Base-by-base conservation (phyloP, 192 early-diverging fungal species). In the Coemansia sp. region DNA sequence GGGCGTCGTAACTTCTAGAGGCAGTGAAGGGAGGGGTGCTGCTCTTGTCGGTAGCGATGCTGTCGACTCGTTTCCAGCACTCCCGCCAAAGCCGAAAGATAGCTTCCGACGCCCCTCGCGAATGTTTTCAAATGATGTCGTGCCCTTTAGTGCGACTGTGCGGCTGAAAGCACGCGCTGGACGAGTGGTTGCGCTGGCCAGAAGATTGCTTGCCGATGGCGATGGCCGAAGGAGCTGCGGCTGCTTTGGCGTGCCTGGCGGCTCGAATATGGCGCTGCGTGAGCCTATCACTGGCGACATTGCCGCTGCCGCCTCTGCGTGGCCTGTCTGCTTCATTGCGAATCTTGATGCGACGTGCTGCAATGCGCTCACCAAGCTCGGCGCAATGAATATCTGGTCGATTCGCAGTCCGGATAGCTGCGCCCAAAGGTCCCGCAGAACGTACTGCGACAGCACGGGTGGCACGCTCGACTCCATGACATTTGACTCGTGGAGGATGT, bases 401-500 rank as follows among this genome's bases (percentile, higher is more conserved):
- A 63, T 43, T 16, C 35, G 55, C 26, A 73, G 45, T 6, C 78
- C 78, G 6, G 65, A 69, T 35, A 76, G 43, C 67, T 81, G 70
- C 16, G 78, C 60, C 78, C 78, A 81, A 67, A 69, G 66, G 45
- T 81, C 78, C 45, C 78, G 78, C 51, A 76, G 64, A 10, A 76
- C 73, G 33, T 81, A 66, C 58, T 81, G 78, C 16, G 73, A 66
- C 44, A 81, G 71, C 18, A 56, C 68, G 5, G 73, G 71, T 7
- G 78, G 69, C 57, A 72, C 78, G 44, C 44, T 66, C n/a, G 66
- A 56, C 52, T 76, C 74, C 33, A 67, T 67, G 33, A 70, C 71
- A 23, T 76, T 69, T 10, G 73, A 65, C 62, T 73, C 73, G 67
- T 73, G 16, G 23, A 69, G 56, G 4, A 70, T 62, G 45, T 70